These are phyloP conservation scores for Lyophyllum shimeji DNA, from an alignment of 768 basidiomycete species.

Conservation along the genomic window DNA sequence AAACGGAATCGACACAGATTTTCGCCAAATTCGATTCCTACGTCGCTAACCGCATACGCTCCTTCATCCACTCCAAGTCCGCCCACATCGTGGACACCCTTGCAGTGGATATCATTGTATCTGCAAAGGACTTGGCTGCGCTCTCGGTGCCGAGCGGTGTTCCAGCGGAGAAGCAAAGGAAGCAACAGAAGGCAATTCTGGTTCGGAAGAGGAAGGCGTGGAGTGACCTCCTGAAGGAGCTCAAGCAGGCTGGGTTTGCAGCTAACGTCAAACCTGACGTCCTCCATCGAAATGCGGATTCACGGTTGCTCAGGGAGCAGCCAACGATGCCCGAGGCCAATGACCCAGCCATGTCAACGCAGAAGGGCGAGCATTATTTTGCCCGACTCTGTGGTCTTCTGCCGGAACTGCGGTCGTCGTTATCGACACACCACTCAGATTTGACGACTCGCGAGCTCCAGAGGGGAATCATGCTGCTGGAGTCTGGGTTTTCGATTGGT, in stretches of 20 bases:
- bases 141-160: constrained; percentile 40
- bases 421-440: constrained; percentile 77
- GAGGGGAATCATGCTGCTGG: constrained; percentile 73
- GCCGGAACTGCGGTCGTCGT: constrained; percentile 59
- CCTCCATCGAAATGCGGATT: constrained; percentile 52
- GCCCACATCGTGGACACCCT: constrained; percentile 51
- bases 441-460: constrained; percentile 85
- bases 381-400: constrained; percentile 62
- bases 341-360: constrained; percentile 22
- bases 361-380: constrained; percentile 64
- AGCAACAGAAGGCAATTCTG: constrained; percentile 69
- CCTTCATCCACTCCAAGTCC: constrained; percentile 39
- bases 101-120: constrained; percentile 62
- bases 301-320: constrained; percentile 68
- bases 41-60: constrained; percentile 39
- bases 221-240: constrained; percentile 87
- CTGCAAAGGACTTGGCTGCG: constrained; percentile 55
- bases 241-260: constrained; percentile 78
- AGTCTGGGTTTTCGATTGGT: constrained; percentile 73
- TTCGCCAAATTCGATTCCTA: constrained; percentile 49
- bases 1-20: constrained; percentile 50
- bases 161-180: constrained; percentile 51
- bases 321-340: constrained; percentile 32
- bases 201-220: constrained; percentile 87
- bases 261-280: constrained; percentile 69